Base-by-base conservation (phyloP, 257 asterid species). In the Henckelia pumila region DNA sequence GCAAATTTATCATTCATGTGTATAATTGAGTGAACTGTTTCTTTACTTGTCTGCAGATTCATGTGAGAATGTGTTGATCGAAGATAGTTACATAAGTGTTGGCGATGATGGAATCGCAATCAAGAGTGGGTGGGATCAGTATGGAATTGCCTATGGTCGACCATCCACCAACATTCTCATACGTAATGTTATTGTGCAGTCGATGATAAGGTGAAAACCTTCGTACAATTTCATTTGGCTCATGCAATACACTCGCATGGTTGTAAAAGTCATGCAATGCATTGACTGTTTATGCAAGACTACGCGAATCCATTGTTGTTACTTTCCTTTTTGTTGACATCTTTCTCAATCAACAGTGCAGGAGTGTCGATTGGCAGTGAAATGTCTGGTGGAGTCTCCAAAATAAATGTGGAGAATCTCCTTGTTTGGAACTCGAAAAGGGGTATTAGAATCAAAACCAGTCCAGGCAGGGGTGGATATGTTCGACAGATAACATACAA, bases 121-220 rank as follows among this genome's bases (percentile, higher is more conserved):
- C 73, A 91, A 91, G 82, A 91, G 98, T 63, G 98, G 98, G 69
- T 91, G 98, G 96, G 98, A 91, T 85, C 96, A 91, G 80, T 91
- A 91, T 84, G 98, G 98, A 81, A 89, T 91, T 77, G 95, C 96
- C 78, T 91, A 91, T 71, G 89, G 76, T 8, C 84, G 83, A 11
- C 96, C 98, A 66, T 91, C 95, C n/a, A 73, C 85, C 66, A 84
- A 91, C 77, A 91, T 91, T 84, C 67, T 80, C 58, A 86, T 91
- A 63, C 95, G 95, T 57, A 89, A 87, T 72, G 83, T 91, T 59
- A 68, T 77, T 47, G 98, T 87, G 56, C 94, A 86, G 61, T 86
- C 98, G 16, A 87, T 82, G 91, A 85, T 89, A 79, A 91, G 98
- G 98, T 91, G 73, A 73, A 75, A 40, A 47, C 2, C 8, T 63